These are phyloP conservation scores for Saccharomyces hybrid DNA, from an alignment of 1,139 yeast genomes.

Conservation along the genomic window DNA sequence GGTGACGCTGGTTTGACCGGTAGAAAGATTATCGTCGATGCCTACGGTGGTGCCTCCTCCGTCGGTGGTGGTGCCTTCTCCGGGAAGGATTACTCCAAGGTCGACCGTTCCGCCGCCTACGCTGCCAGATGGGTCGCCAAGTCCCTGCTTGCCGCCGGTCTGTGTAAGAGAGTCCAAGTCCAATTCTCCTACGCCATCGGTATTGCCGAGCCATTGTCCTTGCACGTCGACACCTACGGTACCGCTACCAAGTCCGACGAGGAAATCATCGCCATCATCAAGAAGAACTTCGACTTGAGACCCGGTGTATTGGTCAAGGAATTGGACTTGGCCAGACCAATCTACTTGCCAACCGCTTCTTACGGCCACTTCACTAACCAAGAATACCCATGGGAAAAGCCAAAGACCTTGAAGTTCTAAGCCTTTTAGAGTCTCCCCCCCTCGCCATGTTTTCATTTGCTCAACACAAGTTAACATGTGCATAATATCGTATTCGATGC, in stretches of 20 bases:
- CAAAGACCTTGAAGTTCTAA: slow-evolving; percentile 75
- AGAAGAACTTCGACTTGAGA: slow-evolving; percentile 92
- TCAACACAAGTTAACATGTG: not conserved
- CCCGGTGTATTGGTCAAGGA: slow-evolving; percentile 97
- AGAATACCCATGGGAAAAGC: slow-evolving; percentile 95
- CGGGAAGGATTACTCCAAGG: slow-evolving; percentile 98
- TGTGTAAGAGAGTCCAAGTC: slow-evolving; percentile 91
- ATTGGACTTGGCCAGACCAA: slow-evolving; percentile 94
- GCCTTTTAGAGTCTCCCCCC: not conserved
- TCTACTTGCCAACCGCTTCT: slow-evolving; percentile 95
- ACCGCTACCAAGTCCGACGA: slow-evolving; percentile 81
- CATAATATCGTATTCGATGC: not conserved
- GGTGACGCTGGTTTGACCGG: slow-evolving; percentile 99
- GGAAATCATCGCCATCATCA: slow-evolving; percentile 80
- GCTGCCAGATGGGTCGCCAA: slow-evolving; percentile 99
- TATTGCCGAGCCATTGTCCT: slow-evolving; percentile 96
- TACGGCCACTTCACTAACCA: slow-evolving; percentile 99
- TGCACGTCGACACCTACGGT: slow-evolving; percentile 94
- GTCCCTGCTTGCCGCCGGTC: slow-evolving; percentile 85
- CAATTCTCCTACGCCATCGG: slow-evolving; percentile 98
- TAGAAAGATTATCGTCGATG: slow-evolving; percentile 96
- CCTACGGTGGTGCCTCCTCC: slow-evolving; percentile 99
- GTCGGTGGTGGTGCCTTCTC: slow-evolving; percentile 99
- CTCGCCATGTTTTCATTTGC: not conserved
- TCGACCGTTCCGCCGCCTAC: slow-evolving; percentile 97